These are phyloP conservation scores for Sporothrix protearum DNA, from an alignment of 2,329 filamentous ascomycete genomes.

Conservation along the genomic window DNA sequence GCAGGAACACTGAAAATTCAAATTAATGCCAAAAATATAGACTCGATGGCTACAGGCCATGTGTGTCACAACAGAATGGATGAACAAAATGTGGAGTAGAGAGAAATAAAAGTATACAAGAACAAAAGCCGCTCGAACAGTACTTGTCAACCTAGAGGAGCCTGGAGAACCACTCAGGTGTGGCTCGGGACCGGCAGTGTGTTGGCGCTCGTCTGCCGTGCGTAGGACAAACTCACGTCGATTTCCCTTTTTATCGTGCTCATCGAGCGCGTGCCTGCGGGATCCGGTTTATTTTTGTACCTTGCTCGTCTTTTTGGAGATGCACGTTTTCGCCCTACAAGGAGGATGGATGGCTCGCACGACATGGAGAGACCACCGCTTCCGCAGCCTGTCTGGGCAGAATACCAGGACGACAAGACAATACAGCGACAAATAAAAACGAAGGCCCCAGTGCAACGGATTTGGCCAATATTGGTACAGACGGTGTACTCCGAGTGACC, in stretches of 20 bases:
- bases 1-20: not conserved
- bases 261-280: not conserved
- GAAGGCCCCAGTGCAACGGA: not conserved
- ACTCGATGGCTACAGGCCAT: not conserved
- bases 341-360: not conserved
- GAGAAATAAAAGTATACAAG: too few relatives aligned
- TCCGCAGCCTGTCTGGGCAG: not conserved
- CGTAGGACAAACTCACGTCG: too few relatives aligned
- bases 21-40: not conserved
- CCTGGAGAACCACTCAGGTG: not conserved
- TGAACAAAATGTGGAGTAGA: not conserved
- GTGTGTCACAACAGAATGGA: not conserved
- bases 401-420: not conserved
- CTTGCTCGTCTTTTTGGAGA: not conserved
- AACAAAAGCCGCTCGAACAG: not conserved
- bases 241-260: not conserved
- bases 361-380: not conserved
- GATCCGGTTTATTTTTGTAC: constrained; percentile 5
- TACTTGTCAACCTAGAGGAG: not conserved
- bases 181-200: not conserved
- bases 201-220: not conserved
- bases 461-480: not conserved
- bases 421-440: not conserved
- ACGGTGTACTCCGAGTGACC: constrained; percentile 1
- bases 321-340: not conserved